phyloP scores from a whole-genome alignment of 1,139 yeast genomes.

The Debaryomyces nepalensis region DNA sequence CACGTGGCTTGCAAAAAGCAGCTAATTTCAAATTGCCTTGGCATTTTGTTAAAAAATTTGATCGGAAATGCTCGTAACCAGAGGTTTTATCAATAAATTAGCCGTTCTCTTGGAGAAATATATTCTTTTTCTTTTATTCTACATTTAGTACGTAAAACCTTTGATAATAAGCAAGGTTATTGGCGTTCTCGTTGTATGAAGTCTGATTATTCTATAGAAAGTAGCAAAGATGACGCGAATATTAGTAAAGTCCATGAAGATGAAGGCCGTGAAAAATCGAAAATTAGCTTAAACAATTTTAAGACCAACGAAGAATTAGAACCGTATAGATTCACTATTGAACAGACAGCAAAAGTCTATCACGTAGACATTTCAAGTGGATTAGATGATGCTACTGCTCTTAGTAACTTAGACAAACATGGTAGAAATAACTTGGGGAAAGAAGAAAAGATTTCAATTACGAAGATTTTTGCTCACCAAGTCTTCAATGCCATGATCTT shows the following conservation, averaged over 20 bases:
- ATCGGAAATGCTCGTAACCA: no score
- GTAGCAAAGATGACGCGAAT: constrained; percentile 16
- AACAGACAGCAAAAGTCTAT: constrained; percentile 40
- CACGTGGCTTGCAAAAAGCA: no score
- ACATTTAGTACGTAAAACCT: no score
- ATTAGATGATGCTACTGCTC: constrained; percentile 43
- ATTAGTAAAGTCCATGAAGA: constrained; percentile 17
- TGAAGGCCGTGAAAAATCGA: constrained; percentile 18
- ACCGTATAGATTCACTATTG: constrained; percentile 40
- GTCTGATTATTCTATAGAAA: not conserved
- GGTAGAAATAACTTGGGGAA: constrained; percentile 71
- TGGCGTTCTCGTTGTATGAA: no score
- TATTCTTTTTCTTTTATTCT: no score
- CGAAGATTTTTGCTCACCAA: constrained; percentile 67
- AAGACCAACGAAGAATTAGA: constrained; percentile 19
- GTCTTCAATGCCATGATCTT: constrained; percentile 81
- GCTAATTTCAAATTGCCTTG: no score
- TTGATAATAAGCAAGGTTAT: no score
- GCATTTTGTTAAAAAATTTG: no score
- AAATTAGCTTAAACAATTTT: constrained; percentile 13
- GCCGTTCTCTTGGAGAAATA: no score
- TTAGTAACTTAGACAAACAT: constrained; percentile 28
- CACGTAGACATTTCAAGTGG: constrained; percentile 52
- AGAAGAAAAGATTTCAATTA: constrained; percentile 57
- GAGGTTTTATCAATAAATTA: no score